Conservation (phyloP, 1,139 yeast genomes). For the Suhomyces atakaporum region DNA sequence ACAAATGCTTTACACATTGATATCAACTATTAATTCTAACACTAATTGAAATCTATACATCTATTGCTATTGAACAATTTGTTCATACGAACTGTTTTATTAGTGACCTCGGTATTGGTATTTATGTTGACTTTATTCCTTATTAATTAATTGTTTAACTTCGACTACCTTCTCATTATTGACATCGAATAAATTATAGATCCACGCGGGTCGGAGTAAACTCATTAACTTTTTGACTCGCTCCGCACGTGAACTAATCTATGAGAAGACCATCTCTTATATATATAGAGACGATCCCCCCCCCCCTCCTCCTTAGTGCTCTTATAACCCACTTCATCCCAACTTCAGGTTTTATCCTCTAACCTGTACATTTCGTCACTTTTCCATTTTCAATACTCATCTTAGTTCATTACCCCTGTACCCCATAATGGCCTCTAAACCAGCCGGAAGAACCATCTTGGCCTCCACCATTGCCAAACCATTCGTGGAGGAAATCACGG, state of each 20-base stretch:
- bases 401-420: background rate
- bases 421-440: conserved; percentile 25
- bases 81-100: too few relatives aligned
- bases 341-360: too few relatives aligned
- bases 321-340: background rate
- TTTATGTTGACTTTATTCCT: too few relatives aligned
- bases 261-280: conserved; percentile 3
- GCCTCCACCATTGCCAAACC: conserved; percentile 88
- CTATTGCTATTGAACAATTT: too few relatives aligned
- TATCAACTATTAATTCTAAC: too few relatives aligned
- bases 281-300: background rate
- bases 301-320: background rate
- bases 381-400: conserved; percentile 1
- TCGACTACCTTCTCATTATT: too few relatives aligned
- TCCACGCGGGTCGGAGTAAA: conserved; percentile 1
- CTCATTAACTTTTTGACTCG: conserved; percentile 10
- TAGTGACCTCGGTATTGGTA: too few relatives aligned
- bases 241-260: conserved; percentile 13
- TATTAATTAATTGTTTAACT: too few relatives aligned
- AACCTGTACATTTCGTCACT: background rate
- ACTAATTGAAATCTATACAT: too few relatives aligned
- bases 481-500: conserved; percentile 69
- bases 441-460: conserved; percentile 76
- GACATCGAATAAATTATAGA: background rate
- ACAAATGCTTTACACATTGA: too few relatives aligned